Percentiles rank a stretch among this genome's conserved stretches.
These are phyloP conservation scores for Phytophthora foliorum DNA, from an alignment of 352 stramenopile genomes.

Conservation along the genomic window DNA sequence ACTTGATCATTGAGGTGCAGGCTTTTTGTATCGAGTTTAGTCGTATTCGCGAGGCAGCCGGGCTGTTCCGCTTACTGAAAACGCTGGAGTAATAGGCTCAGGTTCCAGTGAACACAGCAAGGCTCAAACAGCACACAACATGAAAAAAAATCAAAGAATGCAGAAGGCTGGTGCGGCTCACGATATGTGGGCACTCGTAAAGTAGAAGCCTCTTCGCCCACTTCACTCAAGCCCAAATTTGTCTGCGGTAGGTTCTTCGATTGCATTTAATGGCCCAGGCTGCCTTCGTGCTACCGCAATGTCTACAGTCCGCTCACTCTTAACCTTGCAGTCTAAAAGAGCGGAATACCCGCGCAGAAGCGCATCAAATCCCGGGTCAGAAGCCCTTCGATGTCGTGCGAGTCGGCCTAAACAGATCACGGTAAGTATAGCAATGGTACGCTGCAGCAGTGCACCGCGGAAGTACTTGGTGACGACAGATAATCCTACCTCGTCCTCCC, in stretches of 20 bases:
- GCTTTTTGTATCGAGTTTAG: slow-evolving; percentile 99
- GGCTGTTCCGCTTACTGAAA: slow-evolving; percentile 98
- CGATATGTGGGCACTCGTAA: slow-evolving; percentile 38
- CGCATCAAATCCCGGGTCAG: slow-evolving; percentile 87
- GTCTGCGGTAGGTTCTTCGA: slow-evolving; percentile 18
- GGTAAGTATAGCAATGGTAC: slow-evolving; percentile 12
- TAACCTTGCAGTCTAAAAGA: slow-evolving; percentile 54
- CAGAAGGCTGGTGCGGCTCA: slow-evolving; percentile 28
- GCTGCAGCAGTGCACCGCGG: neutral
- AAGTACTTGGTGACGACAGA: slow-evolving; percentile 6
- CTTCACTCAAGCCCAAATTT: slow-evolving; percentile 14
- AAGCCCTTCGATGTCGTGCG: slow-evolving; percentile 83
- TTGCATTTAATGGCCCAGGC: neutral
- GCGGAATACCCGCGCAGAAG: slow-evolving; percentile 70
- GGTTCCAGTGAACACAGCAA: slow-evolving; percentile 38
- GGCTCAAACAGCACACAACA: slow-evolving; percentile 28
- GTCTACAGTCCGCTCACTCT: neutral
- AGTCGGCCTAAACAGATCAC: slow-evolving; percentile 54
- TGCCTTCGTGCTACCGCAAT: neutral
- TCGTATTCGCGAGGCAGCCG: slow-evolving; percentile 96
- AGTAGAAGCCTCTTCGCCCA: slow-evolving; percentile 34
- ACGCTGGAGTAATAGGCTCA: slow-evolving; percentile 90
- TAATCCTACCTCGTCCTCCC: slow-evolving; percentile 75
- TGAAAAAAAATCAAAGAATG: slow-evolving; percentile 35
- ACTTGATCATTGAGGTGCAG: slow-evolving; percentile 99